These are phyloP conservation scores for Ophiostoma novo-ulmi DNA, from an alignment of 2,329 filamentous ascomycete genomes.

Conservation along the genomic window DNA sequence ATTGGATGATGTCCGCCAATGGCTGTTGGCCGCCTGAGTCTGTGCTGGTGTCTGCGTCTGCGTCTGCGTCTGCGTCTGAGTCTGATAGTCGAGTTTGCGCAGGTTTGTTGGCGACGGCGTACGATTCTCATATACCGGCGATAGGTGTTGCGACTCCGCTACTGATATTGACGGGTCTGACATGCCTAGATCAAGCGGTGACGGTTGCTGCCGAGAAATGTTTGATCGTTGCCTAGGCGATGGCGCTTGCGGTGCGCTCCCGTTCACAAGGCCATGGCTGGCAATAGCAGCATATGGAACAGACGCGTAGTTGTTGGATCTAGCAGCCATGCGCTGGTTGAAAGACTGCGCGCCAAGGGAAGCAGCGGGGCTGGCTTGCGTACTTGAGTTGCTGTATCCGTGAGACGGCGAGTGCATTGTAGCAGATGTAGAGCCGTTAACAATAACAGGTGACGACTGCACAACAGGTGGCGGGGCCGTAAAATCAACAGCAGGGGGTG, in stretches of 20 bases:
- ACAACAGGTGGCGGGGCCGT: conserved; percentile 21
- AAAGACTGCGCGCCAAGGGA: conserved; percentile 29
- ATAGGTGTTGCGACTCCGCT: conserved; percentile 49
- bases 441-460: conserved; percentile 47
- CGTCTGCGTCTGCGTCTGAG: not conserved
- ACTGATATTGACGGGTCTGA: conserved; percentile 40
- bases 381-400: not conserved
- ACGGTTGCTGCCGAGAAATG: conserved; percentile 43
- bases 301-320: conserved; percentile 28
- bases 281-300: conserved; percentile 30
- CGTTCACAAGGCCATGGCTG: conserved; percentile 32
- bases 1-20: not conserved
- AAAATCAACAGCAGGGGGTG: conserved; percentile 28
- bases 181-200: conserved; percentile 53
- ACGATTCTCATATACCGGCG: conserved; percentile 68
- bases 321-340: conserved; percentile 33
- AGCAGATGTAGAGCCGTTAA: conserved; percentile 42
- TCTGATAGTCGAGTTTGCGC: conserved; percentile 42
- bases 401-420: conserved; percentile 19
- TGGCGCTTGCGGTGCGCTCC: conserved; percentile 31
- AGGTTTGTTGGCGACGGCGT: conserved; percentile 62
- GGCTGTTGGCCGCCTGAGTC: not conserved
- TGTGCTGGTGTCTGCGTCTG: not conserved
- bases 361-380: not conserved
- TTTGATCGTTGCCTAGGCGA: conserved; percentile 35